A percentile compares a stretch with the other conserved stretches of the same genome.
These are phyloP conservation scores for Kurtzmaniella quercitrusa DNA, from an alignment of 1,139 yeast genomes.

Conservation along the genomic window DNA sequence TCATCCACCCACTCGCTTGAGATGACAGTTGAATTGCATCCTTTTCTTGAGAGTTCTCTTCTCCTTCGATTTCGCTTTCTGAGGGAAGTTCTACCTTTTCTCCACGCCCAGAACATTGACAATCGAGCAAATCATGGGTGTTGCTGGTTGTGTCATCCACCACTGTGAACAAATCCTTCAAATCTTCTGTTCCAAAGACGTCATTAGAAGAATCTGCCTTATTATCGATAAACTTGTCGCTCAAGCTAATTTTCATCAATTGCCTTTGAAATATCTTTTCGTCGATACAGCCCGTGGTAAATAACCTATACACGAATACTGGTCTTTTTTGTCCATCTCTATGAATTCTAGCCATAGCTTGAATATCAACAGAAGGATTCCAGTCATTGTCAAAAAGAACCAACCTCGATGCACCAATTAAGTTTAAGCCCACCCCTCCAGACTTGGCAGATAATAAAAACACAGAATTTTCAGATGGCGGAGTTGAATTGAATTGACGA, in stretches of 20 bases:
- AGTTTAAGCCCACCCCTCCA: constrained; percentile 91
- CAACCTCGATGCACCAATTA: constrained; percentile 85
- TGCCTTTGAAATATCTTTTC: constrained; percentile 96
- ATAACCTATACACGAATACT: constrained; percentile 76
- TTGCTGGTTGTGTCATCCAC: constrained; percentile 51
- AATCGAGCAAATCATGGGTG: constrained; percentile 82
- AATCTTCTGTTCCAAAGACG: constrained; percentile 58
- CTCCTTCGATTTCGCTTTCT: constrained; percentile 16
- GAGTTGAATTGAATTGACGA: constrained; percentile 56
- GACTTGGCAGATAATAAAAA: constrained; percentile 84
- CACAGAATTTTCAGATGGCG: constrained; percentile 45
- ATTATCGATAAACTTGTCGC: constrained; percentile 71
- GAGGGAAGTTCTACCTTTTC: constrained; percentile 17
- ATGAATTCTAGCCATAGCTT: constrained; percentile 94
- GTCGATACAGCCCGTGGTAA: constrained; percentile 86
- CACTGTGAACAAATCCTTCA: constrained; percentile 71
- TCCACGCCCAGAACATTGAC: constrained; percentile 59
- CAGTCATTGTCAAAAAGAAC: constrained; percentile 86
- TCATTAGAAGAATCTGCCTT: constrained; percentile 33
- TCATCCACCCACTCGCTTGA: constrained; percentile 35
- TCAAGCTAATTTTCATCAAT: constrained; percentile 73
- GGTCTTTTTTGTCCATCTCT: constrained; percentile 86
- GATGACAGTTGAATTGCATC: constrained; percentile 8
- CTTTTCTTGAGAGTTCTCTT: constrained; percentile 10
- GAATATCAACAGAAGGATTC: constrained; percentile 92